phyloP scores from a whole-genome alignment of 306 rosid genomes.

The Arachis stenosperma region DNA sequence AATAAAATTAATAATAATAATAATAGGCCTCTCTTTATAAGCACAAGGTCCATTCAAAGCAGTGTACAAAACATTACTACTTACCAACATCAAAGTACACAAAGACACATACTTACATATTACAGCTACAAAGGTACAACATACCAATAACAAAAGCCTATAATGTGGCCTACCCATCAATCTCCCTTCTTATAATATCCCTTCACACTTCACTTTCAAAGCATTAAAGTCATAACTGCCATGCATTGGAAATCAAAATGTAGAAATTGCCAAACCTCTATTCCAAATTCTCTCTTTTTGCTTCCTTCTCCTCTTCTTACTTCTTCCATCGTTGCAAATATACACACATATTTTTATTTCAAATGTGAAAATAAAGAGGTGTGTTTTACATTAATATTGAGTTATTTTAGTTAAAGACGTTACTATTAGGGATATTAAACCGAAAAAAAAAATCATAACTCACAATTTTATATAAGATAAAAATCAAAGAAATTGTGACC shows the following conservation, averaged over 20 bases:
- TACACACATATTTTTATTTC: not conserved
- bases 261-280: slow-evolving; percentile 2
- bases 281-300: not conserved
- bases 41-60: slow-evolving; percentile 40
- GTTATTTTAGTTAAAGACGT: no score
- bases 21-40: slow-evolving; percentile 1
- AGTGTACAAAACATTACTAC: slow-evolving; percentile 23
- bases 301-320: not conserved
- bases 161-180: slow-evolving; percentile 14
- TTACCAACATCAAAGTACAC: slow-evolving; percentile 22
- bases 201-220: slow-evolving; percentile 40
- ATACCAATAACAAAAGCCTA: slow-evolving; percentile 16
- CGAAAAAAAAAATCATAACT: no score
- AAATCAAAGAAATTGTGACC: no score
- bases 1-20: not conserved
- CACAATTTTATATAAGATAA: no score
- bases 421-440: no score
- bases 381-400: no score
- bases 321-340: slow-evolving; percentile 14
- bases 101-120: slow-evolving; percentile 19
- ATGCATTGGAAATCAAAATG: slow-evolving; percentile 31
- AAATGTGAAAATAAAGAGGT: not conserved
- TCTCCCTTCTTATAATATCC: not conserved
- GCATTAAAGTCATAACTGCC: slow-evolving; percentile 35
- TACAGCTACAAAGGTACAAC: not conserved